These are phyloP conservation scores for Asterochloris erici DNA, from an alignment of 139 green algal genomes.

Conservation along the genomic window DNA sequence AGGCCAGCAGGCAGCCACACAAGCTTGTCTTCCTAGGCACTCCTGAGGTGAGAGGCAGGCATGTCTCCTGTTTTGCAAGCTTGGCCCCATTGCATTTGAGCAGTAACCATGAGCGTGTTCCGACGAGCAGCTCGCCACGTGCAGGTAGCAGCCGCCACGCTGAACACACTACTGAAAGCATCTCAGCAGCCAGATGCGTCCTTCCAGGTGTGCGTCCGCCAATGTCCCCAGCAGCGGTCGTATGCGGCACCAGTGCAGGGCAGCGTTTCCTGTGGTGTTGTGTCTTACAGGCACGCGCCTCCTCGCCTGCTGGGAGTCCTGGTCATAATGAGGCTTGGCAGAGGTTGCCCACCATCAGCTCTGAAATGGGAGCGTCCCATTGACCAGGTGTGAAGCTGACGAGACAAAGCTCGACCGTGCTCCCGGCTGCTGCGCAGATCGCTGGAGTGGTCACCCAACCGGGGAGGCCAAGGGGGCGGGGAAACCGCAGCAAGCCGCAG, in stretches of 20 bases:
- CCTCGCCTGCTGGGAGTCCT: not conserved
- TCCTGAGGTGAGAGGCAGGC: constrained; percentile 52
- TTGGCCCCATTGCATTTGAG: not conserved
- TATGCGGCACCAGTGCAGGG: no score
- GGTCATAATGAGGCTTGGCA: no score
- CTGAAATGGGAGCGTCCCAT: not conserved
- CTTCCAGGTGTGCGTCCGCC: constrained; percentile 56
- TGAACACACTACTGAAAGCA: constrained; percentile 62
- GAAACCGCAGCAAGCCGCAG: constrained; percentile 60
- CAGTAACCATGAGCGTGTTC: no score
- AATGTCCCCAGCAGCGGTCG: not conserved
- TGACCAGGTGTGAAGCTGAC: not conserved
- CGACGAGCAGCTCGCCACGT: not conserved
- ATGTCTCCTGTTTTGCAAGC: no score
- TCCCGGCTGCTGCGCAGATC: constrained; percentile 38
- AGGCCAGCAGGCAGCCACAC: constrained; percentile 3
- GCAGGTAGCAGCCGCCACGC: constrained; percentile 72
- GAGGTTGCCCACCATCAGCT: no score
- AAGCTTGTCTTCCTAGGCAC: constrained; percentile 80
- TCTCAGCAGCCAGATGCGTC: constrained; percentile 28
- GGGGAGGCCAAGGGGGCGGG: constrained; percentile 59
- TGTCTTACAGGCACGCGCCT: not conserved
- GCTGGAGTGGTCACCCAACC: constrained; percentile 82
- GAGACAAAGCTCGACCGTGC: no score
- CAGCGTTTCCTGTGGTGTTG: no score